Conservation (phyloP, 257 asterid genomes). For the Solanum chilense region DNA sequence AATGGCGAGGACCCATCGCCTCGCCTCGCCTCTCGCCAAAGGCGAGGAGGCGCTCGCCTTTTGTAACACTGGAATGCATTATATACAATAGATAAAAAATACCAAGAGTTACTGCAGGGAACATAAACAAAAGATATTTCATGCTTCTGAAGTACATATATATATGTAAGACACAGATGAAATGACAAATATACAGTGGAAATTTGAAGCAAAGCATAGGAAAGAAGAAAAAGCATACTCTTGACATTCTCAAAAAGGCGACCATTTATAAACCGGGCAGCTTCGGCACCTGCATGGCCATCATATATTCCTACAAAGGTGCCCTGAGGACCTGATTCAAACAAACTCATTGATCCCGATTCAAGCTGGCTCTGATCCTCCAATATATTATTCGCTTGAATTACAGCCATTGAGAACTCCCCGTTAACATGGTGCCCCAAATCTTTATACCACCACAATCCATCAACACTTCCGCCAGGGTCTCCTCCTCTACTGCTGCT, state of each 20-base stretch:
- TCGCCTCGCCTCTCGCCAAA: too few relatives aligned
- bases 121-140: neutral
- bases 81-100: neutral
- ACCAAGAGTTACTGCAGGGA: neutral
- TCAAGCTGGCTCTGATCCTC: conserved; percentile 90
- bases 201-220: neutral
- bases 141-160: neutral
- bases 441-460: conserved; percentile 76
- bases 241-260: conserved; percentile 55
- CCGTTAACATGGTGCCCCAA: conserved; percentile 60
- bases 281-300: conserved; percentile 90
- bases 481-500: conserved; percentile 38
- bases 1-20: too few relatives aligned
- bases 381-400: conserved; percentile 61
- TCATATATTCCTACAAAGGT: conserved; percentile 87
- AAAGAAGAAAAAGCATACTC: conserved; percentile 32
- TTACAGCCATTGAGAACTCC: conserved; percentile 75
- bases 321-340: conserved; percentile 54
- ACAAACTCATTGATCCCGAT: conserved; percentile 62
- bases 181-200: neutral
- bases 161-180: neutral
- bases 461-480: conserved; percentile 36
- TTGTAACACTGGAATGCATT: too few relatives aligned
- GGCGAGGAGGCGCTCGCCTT: too few relatives aligned
- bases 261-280: conserved; percentile 46